Conservation (phyloP, 1,284 basidiomycete genomes). For the Microbotryum violaceum region DNA sequence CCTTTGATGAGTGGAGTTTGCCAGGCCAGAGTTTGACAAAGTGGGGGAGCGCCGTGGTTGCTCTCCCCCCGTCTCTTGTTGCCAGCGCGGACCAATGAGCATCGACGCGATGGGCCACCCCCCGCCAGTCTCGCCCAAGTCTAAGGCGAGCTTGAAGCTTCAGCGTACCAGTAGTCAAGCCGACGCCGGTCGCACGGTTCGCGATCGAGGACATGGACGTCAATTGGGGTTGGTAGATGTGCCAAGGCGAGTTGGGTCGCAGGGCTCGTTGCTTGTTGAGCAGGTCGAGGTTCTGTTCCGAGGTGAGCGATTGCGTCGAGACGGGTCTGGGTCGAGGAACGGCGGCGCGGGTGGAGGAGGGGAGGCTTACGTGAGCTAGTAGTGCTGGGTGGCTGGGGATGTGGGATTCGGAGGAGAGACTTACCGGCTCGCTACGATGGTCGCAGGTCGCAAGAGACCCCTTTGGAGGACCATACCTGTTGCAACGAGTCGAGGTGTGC, state of each 20-base stretch:
- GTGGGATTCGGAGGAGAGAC: too few relatives aligned
- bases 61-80: too few relatives aligned
- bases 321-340: constrained; percentile 36
- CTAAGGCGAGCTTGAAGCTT: background rate
- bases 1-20: background rate
- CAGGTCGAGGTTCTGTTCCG: constrained; percentile 54
- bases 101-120: background rate
- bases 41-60: too few relatives aligned
- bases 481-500: too few relatives aligned
- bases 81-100: too few relatives aligned
- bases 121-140: background rate
- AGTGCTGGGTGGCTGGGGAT: too few relatives aligned
- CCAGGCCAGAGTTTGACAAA: too few relatives aligned
- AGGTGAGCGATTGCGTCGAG: constrained; percentile 56
- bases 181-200: constrained; percentile 76
- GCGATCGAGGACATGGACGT: constrained; percentile 81
- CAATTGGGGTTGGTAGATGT: constrained; percentile 38
- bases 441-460: too few relatives aligned
- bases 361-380: too few relatives aligned
- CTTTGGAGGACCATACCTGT: too few relatives aligned
- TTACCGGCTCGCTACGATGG: too few relatives aligned
- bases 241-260: constrained; percentile 69
- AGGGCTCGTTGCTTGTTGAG: constrained; percentile 77
- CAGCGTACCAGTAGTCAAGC: constrained; percentile 58
- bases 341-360: too few relatives aligned